phyloP scores from a whole-genome alignment of 768 basidiomycete species.

The Mycena epipterygia region DNA sequence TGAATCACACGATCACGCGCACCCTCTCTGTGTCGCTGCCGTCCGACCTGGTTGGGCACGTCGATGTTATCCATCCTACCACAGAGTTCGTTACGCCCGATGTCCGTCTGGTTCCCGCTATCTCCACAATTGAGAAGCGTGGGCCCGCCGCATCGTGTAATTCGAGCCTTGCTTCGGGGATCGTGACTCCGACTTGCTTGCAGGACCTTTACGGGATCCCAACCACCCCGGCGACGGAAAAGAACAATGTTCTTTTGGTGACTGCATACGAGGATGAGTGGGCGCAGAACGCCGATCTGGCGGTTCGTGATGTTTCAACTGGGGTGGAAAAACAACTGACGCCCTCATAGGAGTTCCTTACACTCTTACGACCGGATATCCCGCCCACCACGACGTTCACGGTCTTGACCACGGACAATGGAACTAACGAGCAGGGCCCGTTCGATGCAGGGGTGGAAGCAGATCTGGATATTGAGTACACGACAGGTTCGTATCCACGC shows the following conservation, averaged over 20 bases:
- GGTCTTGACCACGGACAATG: constrained; percentile 31
- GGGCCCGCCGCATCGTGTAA: constrained; percentile 23
- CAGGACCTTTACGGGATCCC: constrained; percentile 43
- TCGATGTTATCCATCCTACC: constrained; percentile 40
- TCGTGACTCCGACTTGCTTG: constrained; percentile 41
- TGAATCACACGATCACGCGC: constrained; percentile 29
- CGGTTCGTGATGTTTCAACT: no score
- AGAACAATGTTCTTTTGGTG: constrained; percentile 35
- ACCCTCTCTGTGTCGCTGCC: constrained; percentile 41
- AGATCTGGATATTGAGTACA: constrained; percentile 26
- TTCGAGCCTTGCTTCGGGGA: no score
- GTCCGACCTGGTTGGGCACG: constrained; percentile 22
- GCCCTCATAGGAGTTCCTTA: constrained; percentile 32
- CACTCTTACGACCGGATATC: constrained; percentile 30
- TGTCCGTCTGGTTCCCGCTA: neutral
- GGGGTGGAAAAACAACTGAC: no score
- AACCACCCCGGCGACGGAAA: constrained; percentile 35
- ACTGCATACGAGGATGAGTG: constrained; percentile 37
- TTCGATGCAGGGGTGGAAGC: constrained; percentile 31
- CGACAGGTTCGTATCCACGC: constrained; percentile 37
- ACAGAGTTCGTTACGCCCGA: constrained; percentile 26
- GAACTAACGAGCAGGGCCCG: neutral
- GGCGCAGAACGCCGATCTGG: constrained; percentile 20
- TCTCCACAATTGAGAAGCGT: constrained; percentile 21
- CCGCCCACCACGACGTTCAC: constrained; percentile 33